Evolutionary conservation across 2,329 filamentous ascomycete species (phyloP), one percentile per base, ranked within the genome.

Genomic region (Coleophoma eucalyptorum): DNA sequence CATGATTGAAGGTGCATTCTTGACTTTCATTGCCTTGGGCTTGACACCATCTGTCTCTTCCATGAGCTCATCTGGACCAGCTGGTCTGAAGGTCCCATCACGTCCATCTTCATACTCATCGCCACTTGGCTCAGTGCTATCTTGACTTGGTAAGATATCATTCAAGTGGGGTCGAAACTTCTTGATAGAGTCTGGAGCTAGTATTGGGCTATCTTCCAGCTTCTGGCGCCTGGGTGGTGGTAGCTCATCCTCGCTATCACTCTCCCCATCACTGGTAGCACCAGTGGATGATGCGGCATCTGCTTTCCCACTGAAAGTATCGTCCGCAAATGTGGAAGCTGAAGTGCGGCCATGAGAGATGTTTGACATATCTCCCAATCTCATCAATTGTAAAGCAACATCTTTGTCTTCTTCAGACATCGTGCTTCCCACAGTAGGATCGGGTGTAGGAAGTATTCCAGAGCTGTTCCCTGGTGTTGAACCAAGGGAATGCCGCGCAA

Each of bases 301-400:
- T 38, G 92, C 92, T 62, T 84, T 86, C 44, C 92, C 92, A 67
- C 93, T 97, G 57, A 97, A 89, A 1, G 90, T 92, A 69, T 97
- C 93, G 63, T 97, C 93, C 12, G 42, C 42, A 50, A 94, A 76
- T 5, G 93, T 97, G 1, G 93, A 97, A 6, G 91, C 90, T 8
- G 93, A 97, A 3, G 90, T 96, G 59, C 93, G 88, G 49, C 91
- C 92, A 63, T 96, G 90, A 2, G 91, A 96, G 64, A 95, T 87
- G 67, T 96, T 96, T 50, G 91, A 94, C 61, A 92, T 90, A 67
- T 97, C 92, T 43, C 94, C 92, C 49, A 99, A 81, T 60, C 93
- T 88, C 86, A 99, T 97, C 63, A 99, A 78, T 72, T 97, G 94
- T 66, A 97, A 86, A 51, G 94, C 94, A 55, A 97, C 94, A 70